Evolutionary conservation across 805 yeast species (phyloP).

Genomic region (Lachancea lanzarotensis): DNA sequence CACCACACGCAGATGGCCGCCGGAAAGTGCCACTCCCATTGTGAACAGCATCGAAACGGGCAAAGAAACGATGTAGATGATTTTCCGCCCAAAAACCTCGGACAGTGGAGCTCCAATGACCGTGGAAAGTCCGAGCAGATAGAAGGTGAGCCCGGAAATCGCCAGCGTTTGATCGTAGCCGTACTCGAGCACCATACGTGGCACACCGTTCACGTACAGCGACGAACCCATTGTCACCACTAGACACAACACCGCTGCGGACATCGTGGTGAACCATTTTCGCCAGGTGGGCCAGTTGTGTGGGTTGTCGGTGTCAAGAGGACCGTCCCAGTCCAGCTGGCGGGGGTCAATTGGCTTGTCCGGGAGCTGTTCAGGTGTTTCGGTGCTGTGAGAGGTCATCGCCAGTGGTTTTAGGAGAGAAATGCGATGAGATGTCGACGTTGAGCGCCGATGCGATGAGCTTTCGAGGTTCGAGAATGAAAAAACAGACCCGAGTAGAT

Average conservation of each 20-base stretch:
- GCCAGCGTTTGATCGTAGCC: constrained; percentile 55
- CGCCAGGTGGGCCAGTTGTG: constrained; percentile 59
- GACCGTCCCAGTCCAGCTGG: constrained; percentile 53
- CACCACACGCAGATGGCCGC: constrained; percentile 49
- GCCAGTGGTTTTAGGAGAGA: too few species aligned
- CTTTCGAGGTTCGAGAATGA: too few species aligned
- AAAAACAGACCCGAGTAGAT: too few species aligned
- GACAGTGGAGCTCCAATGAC: constrained; percentile 66
- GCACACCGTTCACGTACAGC: constrained; percentile 58
- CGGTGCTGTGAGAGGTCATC: background rate
- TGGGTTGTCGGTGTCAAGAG: constrained; percentile 58
- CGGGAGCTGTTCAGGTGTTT: background rate
- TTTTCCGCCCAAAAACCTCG: constrained; percentile 61
- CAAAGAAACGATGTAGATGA: constrained; percentile 51
- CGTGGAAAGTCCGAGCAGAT: constrained; percentile 67
- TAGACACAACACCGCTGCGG: constrained; percentile 57
- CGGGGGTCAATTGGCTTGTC: constrained; percentile 33
- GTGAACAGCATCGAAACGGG: constrained; percentile 65
- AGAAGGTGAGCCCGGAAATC: constrained; percentile 62
- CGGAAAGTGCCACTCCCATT: constrained; percentile 65
- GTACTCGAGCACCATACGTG: constrained; percentile 44
- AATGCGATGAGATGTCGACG: background rate
- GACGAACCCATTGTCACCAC: constrained; percentile 74
- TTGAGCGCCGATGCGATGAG: too few species aligned
- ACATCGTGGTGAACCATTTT: constrained; percentile 61